These are phyloP conservation scores for Monilinia aucupariae DNA, from an alignment of 2,329 filamentous ascomycete species.

Conservation along the genomic window DNA sequence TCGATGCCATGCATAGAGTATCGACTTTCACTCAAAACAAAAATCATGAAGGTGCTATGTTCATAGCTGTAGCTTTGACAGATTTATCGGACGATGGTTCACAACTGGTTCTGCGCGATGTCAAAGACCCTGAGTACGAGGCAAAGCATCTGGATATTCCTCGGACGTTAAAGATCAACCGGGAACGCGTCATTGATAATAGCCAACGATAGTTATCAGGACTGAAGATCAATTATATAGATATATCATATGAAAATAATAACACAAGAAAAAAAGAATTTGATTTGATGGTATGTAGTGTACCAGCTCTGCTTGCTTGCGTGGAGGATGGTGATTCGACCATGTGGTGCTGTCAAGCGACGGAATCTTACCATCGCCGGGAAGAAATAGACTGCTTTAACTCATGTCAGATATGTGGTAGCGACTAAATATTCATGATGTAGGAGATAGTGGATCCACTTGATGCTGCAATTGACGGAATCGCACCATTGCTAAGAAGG, in stretches of 20 bases:
- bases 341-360: not conserved
- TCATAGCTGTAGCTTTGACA: constrained; percentile 9
- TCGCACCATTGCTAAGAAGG: not conserved
- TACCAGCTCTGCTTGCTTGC: not conserved
- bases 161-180: not conserved
- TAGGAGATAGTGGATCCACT: too few species aligned
- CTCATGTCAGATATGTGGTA: too few species aligned
- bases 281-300: not conserved
- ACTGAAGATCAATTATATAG: not conserved
- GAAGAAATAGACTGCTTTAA: not conserved
- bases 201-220: not conserved
- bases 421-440: not conserved
- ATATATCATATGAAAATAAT: not conserved
- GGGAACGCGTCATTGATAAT: not conserved
- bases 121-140: not conserved
- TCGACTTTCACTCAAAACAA: not conserved
- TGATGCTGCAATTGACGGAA: not conserved
- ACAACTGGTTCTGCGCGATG: not conserved
- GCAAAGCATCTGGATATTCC: not conserved
- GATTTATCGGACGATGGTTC: constrained; percentile 3
- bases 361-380: not conserved
- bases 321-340: not conserved
- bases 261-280: not conserved
- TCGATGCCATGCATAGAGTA: constrained; percentile 13
- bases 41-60: not conserved